phyloP scores from a whole-genome alignment of 768 basidiomycete genomes.

The Pseudohyphozyma bogoriensis region DNA sequence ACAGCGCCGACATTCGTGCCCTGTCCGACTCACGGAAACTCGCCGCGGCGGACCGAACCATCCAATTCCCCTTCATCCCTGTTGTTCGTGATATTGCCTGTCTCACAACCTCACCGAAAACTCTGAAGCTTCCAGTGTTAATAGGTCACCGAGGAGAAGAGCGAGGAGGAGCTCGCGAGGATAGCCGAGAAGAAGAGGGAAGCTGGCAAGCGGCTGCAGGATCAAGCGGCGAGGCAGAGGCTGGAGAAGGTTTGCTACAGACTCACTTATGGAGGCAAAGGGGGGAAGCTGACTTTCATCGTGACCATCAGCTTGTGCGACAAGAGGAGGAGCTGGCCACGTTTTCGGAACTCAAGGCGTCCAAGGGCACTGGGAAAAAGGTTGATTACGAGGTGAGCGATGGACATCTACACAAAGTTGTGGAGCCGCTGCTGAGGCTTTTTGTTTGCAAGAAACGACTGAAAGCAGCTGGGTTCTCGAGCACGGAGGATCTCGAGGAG shows the following conservation, averaged over 20 bases:
- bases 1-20: slow-evolving; percentile 53
- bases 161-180: slow-evolving; percentile 74
- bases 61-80: slow-evolving; percentile 73
- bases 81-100: no score
- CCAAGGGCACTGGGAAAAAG: slow-evolving; percentile 51
- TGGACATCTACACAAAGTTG: slow-evolving; percentile 48
- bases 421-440: slow-evolving; percentile 46
- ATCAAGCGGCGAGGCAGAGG: slow-evolving; percentile 74
- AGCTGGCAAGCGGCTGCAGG: slow-evolving; percentile 78
- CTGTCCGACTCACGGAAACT: slow-evolving; percentile 60
- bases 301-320: slow-evolving; percentile 48
- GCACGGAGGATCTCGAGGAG: slow-evolving; percentile 52
- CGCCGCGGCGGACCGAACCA: slow-evolving; percentile 55
- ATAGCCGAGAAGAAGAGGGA: slow-evolving; percentile 71
- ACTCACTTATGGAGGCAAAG: neutral
- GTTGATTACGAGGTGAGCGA: slow-evolving; percentile 53
- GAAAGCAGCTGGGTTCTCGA: slow-evolving; percentile 55
- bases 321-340: slow-evolving; percentile 67
- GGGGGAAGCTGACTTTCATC: neutral
- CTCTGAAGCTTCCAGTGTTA: neutral
- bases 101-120: neutral
- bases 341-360: slow-evolving; percentile 55
- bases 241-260: slow-evolving; percentile 59
- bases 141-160: slow-evolving; percentile 62
- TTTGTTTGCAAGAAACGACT: slow-evolving; percentile 31